These are phyloP conservation scores for Penicillium sp. DNA, from an alignment of 2,329 filamentous ascomycete genomes.

Conservation along the genomic window DNA sequence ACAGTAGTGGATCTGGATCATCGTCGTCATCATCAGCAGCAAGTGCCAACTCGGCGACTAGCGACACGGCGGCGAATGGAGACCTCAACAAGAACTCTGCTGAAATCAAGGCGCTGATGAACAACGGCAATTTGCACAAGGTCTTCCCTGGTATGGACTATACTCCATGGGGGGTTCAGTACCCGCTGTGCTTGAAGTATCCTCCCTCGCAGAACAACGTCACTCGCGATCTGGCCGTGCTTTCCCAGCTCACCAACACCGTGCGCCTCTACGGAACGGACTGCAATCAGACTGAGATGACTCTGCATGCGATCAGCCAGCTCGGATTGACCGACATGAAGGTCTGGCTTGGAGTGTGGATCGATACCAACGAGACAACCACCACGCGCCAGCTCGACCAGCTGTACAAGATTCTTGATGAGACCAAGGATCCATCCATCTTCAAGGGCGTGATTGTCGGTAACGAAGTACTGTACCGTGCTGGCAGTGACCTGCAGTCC, in stretches of 20 bases:
- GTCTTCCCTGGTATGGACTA: constrained; percentile 97
- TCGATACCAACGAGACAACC: constrained; percentile 81
- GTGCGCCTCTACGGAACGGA: constrained; percentile 93
- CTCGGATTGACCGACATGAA: constrained; percentile 78
- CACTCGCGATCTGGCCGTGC: constrained; percentile 86
- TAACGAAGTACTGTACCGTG: constrained; percentile 67
- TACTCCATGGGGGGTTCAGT: constrained; percentile 88
- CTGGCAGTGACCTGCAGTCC: constrained; percentile 62
- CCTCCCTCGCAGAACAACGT: constrained; percentile 93
- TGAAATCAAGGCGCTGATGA: constrained; percentile 81
- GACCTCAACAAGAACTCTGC: constrained; percentile 75
- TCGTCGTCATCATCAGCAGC: constrained; percentile 27
- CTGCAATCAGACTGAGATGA: constrained; percentile 96
- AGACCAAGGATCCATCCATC: constrained; percentile 49
- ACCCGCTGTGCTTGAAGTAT: constrained; percentile 77
- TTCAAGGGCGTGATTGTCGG: constrained; percentile 69
- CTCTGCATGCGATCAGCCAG: constrained; percentile 78
- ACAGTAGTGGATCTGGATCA: constrained; percentile 52
- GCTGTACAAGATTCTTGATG: constrained; percentile 82
- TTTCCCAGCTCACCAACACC: constrained; percentile 86
- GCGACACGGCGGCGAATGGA: constrained; percentile 68
- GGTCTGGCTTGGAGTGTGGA: constrained; percentile 94
- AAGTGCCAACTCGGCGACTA: constrained; percentile 59
- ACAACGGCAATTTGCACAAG: constrained; percentile 82
- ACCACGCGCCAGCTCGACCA: constrained; percentile 80